Evolutionary conservation across 805 yeast species (phyloP), one percentile per base, ranked within the genome.

Genomic region (Priceomyces haplophilus): DNA sequence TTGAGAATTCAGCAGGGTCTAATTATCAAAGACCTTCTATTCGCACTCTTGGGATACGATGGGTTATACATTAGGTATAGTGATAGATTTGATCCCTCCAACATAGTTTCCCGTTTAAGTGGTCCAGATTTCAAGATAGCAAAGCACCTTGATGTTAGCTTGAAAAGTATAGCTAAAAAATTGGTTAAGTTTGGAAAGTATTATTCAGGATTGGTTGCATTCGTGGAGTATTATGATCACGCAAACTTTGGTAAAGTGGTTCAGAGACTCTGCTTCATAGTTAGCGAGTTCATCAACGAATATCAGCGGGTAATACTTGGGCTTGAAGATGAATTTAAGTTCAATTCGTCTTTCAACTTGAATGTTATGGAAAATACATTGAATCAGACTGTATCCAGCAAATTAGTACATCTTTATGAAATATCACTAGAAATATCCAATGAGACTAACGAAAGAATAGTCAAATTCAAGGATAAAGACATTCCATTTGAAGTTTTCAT

Each of bases 71-170:
- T 91, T 27, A 68, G 89, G 34, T 88, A 76, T 56, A 74, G 82
- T 24, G 84, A 79, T 34, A 68, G 72, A 16, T 87, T 78, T 54
- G 78, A 80, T 52, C 80, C 82, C 0, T 44, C 47, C 0, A 56
- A 62, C 25, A 40, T 54, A 7, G 66, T 62, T 11, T 68, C 73
- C 25, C 59, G 75, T 34, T 62, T 83, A 3, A 59, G 58, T 11
- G 95, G 95, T 0, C 95, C 96, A 1, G 91, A 84, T 45, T 89
- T 76, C 61, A 75, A 79, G 47, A 76, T 88, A 19, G 82, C 85
- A 33, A 83, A 80, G 50, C 80, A 78, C 44, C 66, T 93, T 53
- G 95, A 88, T 53, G 73, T 85, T 1, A 78, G 89, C 19, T 68
- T 88, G 44, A 84, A 84, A 55, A 85, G 84, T 42, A 72, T 88